Percentiles rank a stretch among this genome's conserved stretches.
phyloP scores from a whole-genome alignment of 1,284 basidiomycete genomes.

The Prillingera fragicola region DNA sequence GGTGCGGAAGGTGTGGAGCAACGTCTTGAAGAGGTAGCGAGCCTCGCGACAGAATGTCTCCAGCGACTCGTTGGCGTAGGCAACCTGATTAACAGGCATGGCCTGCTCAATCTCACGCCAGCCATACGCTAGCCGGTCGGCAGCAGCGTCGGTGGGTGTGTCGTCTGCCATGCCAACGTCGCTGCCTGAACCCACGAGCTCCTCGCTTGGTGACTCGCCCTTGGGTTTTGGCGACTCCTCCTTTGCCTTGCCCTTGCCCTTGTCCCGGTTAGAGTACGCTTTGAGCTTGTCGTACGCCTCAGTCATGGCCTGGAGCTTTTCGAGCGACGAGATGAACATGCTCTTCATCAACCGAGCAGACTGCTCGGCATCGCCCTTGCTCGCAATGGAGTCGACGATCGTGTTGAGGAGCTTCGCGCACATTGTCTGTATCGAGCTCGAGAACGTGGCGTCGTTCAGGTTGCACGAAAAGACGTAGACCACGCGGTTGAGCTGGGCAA shows the following conservation, averaged over 20 bases:
- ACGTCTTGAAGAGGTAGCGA: slow-evolving; percentile 77
- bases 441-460: slow-evolving; percentile 82
- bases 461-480: slow-evolving; percentile 82
- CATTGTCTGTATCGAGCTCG: slow-evolving; percentile 78
- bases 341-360: slow-evolving; percentile 64
- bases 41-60: slow-evolving; percentile 71
- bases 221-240: slow-evolving; percentile 21
- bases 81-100: slow-evolving; percentile 67
- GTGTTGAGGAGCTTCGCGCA: slow-evolving; percentile 91
- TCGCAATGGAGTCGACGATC: slow-evolving; percentile 74
- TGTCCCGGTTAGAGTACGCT: slow-evolving; percentile 35
- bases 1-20: slow-evolving; percentile 85
- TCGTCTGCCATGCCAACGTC: slow-evolving; percentile 38
- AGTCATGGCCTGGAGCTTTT: slow-evolving; percentile 78
- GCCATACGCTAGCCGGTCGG: slow-evolving; percentile 38
- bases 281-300: slow-evolving; percentile 55
- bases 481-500: slow-evolving; percentile 71
- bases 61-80: slow-evolving; percentile 67
- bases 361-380: slow-evolving; percentile 64
- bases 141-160: slow-evolving; percentile 34
- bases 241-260: slow-evolving; percentile 43
- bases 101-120: slow-evolving; percentile 66
- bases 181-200: background rate
- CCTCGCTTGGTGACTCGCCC: background rate
- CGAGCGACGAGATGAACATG: slow-evolving; percentile 78